Evolutionary conservation across 75 land plant species (phyloP).

Genomic region (Azolla pinnata): DNA sequence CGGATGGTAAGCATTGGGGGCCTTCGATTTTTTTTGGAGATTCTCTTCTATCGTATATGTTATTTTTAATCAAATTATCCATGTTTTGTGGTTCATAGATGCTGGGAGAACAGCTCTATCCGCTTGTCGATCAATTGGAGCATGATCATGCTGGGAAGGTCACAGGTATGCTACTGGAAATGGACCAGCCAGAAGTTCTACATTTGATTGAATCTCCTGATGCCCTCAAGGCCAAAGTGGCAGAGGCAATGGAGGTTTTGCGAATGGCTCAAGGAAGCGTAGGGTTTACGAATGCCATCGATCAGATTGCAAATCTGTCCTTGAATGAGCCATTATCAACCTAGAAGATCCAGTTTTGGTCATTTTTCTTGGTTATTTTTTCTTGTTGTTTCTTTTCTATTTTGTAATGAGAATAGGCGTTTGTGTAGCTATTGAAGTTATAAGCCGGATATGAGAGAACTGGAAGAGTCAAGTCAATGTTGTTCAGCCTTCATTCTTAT

Average conservation of each 20-base stretch:
- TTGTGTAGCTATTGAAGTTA: no score
- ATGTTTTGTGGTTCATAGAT: constrained; percentile 28
- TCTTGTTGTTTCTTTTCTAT: no score
- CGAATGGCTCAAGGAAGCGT: constrained; percentile 40
- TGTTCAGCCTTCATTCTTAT: no score
- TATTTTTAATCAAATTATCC: not conserved
- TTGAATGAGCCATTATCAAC: constrained; percentile 1
- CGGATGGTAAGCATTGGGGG: constrained; percentile 45
- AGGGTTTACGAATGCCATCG: constrained; percentile 14
- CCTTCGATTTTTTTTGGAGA: not conserved
- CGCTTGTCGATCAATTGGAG: constrained; percentile 74
- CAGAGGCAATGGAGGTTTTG: constrained; percentile 93
- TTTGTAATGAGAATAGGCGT: no score
- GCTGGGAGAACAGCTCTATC: constrained; percentile 85
- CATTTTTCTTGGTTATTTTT: no score
- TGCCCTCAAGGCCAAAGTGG: constrained; percentile 77
- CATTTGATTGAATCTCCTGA: constrained; percentile 93
- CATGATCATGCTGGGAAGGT: constrained; percentile 93
- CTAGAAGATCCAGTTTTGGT: no score
- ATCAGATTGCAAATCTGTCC: constrained; percentile 4
- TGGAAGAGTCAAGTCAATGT: no score
- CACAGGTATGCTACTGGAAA: constrained; percentile 94
- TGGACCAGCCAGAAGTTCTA: constrained; percentile 94
- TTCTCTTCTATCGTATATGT: not conserved
- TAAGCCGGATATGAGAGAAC: no score